A percentile compares a stretch with the other conserved stretches of the same genome.
phyloP scores from a whole-genome alignment of 345 rosid genomes.

The Eucalyptus albens region DNA sequence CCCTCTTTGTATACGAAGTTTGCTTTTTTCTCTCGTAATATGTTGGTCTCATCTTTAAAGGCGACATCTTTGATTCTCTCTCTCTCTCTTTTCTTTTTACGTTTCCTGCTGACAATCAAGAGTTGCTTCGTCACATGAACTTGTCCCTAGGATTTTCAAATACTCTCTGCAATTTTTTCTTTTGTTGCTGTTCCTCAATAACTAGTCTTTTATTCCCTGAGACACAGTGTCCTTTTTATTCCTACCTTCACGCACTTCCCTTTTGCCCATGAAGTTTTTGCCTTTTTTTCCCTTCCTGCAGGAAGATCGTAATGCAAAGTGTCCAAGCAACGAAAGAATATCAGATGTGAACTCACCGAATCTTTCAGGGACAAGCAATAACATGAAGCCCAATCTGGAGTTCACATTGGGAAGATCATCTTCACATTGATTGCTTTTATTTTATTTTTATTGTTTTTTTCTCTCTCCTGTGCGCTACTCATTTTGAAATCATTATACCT shows the following conservation, averaged over 20 bases:
- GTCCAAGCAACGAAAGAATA: constrained; percentile 66
- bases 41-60: background rate
- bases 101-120: background rate
- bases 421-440: background rate
- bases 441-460: background rate
- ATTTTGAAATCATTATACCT: constrained; percentile 21
- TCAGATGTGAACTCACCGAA: constrained; percentile 78
- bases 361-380: constrained; percentile 45
- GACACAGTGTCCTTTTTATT: constrained; percentile 29
- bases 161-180: background rate
- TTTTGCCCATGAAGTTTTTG: background rate
- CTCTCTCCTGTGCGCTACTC: constrained; percentile 4
- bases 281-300: constrained; percentile 2
- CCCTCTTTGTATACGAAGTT: background rate
- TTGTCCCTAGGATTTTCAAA: background rate
- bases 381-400: constrained; percentile 87
- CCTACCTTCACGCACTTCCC: constrained; percentile 8
- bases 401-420: constrained; percentile 84
- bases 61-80: background rate
- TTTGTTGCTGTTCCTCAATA: background rate
- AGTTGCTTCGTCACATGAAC: background rate
- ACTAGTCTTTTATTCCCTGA: constrained; percentile 12
- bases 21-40: background rate
- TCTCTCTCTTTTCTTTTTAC: background rate
- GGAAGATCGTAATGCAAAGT: constrained; percentile 61